Evolutionary conservation across 2,329 filamentous ascomycete species (phyloP), one percentile per base, ranked within the genome.

Genomic region (Colletotrichum endophyticum): DNA sequence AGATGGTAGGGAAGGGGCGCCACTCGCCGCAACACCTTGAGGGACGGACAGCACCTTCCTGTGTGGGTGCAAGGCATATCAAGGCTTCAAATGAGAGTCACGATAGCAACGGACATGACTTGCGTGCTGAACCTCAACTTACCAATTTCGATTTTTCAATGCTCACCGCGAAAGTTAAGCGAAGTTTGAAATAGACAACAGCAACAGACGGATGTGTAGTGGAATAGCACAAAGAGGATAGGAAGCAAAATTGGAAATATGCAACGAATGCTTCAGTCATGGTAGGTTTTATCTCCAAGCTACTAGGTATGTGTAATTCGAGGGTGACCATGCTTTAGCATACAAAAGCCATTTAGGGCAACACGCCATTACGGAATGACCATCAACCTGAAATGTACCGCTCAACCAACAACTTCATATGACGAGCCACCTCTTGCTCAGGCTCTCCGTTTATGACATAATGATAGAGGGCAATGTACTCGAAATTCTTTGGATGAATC

Each of bases 1-100:
- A 0, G n/a, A 0, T 19, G n/a, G n/a, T 22, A 0, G 8, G 11
- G 1, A 22, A 22, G 39, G 19, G 22, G n/a, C 0, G n/a, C 44
- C 44, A 53, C 44, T 53, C 2, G n/a, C 44, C 44, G n/a, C 44
- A 53, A 53, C 44, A 53, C 44, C 44, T 53, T 53, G n/a, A 53
- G 44, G 44, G 44, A 49, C 44, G n/a, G 11, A 22, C 44, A 25
- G 0, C n/a, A 53, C 6, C 11, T 6, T 3, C n/a, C n/a, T 19
- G 19, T 12, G n/a, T 22, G 0, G 11, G n/a, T 0, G n/a, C 44
- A 53, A 53, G 1, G 44, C 44, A 44, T 0, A 22, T 1, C 44
- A 53, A 53, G 44, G n/a, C 5, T 22, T 53, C n/a, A 0, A 12
- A 53, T 22, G 0, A 25, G 44, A 22, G 2, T 53, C 12, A 22